Evolutionary conservation across 108 stramenopile genomes (phyloP).

Genomic region (Nitzschia putrida): DNA sequence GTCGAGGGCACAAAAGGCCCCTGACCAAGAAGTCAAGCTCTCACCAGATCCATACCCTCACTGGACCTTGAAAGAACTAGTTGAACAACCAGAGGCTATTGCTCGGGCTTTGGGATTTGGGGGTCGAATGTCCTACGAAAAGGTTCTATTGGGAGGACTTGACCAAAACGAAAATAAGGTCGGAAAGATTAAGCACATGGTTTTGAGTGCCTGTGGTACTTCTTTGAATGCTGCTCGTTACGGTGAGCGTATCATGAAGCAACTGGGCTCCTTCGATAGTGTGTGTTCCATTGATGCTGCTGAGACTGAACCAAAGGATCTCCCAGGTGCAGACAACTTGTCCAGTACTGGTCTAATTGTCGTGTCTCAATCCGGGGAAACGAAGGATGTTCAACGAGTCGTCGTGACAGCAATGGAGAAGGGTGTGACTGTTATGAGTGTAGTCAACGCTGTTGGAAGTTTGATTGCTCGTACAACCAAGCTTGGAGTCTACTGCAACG

Average conservation of each 20-base stretch:
- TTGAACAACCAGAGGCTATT: slow-evolving; percentile 96
- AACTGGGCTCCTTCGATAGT: slow-evolving; percentile 90
- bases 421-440: slow-evolving; percentile 85
- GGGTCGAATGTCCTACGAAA: slow-evolving; percentile 71
- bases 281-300: slow-evolving; percentile 91
- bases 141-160: slow-evolving; percentile 83
- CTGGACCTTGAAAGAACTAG: slow-evolving; percentile 91
- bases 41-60: slow-evolving; percentile 93
- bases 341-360: slow-evolving; percentile 84
- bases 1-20: slow-evolving; percentile 83
- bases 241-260: slow-evolving; percentile 97
- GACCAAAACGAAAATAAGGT: slow-evolving; percentile 77
- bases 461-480: slow-evolving; percentile 96
- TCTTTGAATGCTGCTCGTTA: slow-evolving; percentile 92
- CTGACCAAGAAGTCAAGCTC: slow-evolving; percentile 91
- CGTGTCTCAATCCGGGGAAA: slow-evolving; percentile 97
- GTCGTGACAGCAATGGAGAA: slow-evolving; percentile 83
- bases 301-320: slow-evolving; percentile 86
- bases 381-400: slow-evolving; percentile 95
- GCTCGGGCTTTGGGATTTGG: slow-evolving; percentile 92
- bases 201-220: slow-evolving; percentile 95
- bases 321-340: slow-evolving; percentile 55
- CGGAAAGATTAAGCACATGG: slow-evolving; percentile 79
- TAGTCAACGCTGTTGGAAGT: slow-evolving; percentile 97
- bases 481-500: slow-evolving; percentile 98